Conservation (phyloP, 2,329 filamentous ascomycete species). For the Penicillium sp. region DNA sequence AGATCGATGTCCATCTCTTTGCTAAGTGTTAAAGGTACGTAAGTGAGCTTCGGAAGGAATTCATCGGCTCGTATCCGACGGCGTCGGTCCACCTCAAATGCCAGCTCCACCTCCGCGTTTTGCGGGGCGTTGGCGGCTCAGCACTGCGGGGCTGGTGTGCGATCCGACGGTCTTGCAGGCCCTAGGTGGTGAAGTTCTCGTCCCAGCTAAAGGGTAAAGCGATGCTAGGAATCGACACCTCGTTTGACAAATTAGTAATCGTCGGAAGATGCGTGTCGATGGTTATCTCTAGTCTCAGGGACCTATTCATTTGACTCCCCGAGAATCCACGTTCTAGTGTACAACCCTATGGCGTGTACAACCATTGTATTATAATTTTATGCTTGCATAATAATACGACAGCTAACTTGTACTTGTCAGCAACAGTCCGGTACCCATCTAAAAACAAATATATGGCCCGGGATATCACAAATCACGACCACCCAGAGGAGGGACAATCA, state of each 20-base stretch:
- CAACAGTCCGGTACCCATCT: no score
- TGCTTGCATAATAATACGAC: no score
- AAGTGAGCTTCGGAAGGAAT: neutral
- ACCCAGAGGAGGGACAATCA: conserved; percentile 4
- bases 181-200: neutral
- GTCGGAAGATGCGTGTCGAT: neutral
- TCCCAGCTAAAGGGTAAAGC: neutral
- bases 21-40: neutral
- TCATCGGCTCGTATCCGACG: neutral
- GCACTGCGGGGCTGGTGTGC: neutral
- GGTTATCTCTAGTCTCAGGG: no score
- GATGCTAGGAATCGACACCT: neutral
- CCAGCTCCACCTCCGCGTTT: conserved; percentile 1
- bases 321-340: no score
- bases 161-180: neutral
- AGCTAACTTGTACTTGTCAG: no score
- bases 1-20: neutral
- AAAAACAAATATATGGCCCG: neutral
- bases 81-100: neutral
- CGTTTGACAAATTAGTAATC: neutral
- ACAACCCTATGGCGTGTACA: no score
- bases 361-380: no score
- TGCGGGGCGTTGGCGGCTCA: neutral
- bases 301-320: no score
- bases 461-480: neutral